phyloP scores from a whole-genome alignment of 2,329 filamentous ascomycete species.

The Aspergillus fructus region DNA sequence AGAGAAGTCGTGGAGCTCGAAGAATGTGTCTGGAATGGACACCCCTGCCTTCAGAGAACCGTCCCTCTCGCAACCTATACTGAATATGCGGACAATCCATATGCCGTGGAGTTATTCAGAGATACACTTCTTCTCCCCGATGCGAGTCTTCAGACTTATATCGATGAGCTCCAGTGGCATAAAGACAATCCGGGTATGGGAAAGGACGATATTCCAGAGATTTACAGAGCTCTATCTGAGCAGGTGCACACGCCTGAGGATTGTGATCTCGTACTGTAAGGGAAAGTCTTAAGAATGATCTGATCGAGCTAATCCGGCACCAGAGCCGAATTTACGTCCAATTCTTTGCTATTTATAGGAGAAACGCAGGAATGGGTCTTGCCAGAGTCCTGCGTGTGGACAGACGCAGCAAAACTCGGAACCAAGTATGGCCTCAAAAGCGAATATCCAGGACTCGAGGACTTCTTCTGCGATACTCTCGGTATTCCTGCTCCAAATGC shows the following conservation, averaged over 20 bases:
- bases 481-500: not conserved
- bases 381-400: not conserved
- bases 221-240: not conserved
- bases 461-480: not conserved
- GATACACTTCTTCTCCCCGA: constrained; percentile 1
- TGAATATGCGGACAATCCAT: not conserved
- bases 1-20: too few species aligned
- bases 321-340: not conserved
- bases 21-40: constrained; percentile 7
- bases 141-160: not conserved
- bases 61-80: not conserved
- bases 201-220: not conserved
- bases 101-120: not conserved
- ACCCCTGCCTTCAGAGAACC: not conserved
- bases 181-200: not conserved
- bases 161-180: not conserved
- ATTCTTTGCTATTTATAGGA: too few species aligned
- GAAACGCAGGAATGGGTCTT: not conserved
- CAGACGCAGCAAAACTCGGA: not conserved
- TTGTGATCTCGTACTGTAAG: not conserved
- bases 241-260: not conserved
- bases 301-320: not conserved
- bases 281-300: too few species aligned
- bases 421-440: not conserved
- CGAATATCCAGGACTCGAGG: not conserved